phyloP scores from a whole-genome alignment of 1,284 basidiomycete genomes.

The Ustilago lituana region DNA sequence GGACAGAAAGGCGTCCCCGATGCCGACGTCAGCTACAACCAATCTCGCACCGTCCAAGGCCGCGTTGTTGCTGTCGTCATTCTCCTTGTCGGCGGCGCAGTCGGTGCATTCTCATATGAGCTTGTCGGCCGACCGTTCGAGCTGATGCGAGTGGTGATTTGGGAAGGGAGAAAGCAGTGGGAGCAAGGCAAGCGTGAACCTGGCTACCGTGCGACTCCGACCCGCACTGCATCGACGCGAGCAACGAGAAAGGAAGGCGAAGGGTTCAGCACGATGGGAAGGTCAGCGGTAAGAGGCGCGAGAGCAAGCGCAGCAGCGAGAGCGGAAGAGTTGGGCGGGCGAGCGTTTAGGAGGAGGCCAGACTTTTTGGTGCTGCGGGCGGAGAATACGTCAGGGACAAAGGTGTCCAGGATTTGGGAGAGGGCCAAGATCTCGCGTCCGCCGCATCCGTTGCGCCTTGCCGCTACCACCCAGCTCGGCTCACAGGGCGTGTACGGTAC shows the following conservation, averaged over 20 bases:
- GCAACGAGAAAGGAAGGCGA: neutral
- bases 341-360: constrained; percentile 7
- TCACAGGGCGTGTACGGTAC: constrained; percentile 3
- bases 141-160: constrained; percentile 65
- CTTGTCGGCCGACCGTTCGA: constrained; percentile 67
- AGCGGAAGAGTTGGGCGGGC: constrained; percentile 9
- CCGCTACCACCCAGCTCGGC: neutral
- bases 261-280: constrained; percentile 15
- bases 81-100: constrained; percentile 59
- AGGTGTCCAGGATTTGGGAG: constrained; percentile 24
- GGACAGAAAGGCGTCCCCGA: constrained; percentile 22
- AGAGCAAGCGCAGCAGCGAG: constrained; percentile 13
- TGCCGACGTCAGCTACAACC: constrained; percentile 59
- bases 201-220: constrained; percentile 12
- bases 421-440: constrained; percentile 26
- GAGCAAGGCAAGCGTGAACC: constrained; percentile 52
- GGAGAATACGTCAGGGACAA: constrained; percentile 18
- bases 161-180: constrained; percentile 63
- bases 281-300: constrained; percentile 26
- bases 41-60: constrained; percentile 56
- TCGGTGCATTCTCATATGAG: constrained; percentile 62
- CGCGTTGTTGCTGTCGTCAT: constrained; percentile 56
- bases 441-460: constrained; percentile 31
- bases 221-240: constrained; percentile 1
- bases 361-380: constrained; percentile 31